Base-by-base conservation (phyloP, 2,329 filamentous ascomycete genomes). In the Penicillium sp. region DNA sequence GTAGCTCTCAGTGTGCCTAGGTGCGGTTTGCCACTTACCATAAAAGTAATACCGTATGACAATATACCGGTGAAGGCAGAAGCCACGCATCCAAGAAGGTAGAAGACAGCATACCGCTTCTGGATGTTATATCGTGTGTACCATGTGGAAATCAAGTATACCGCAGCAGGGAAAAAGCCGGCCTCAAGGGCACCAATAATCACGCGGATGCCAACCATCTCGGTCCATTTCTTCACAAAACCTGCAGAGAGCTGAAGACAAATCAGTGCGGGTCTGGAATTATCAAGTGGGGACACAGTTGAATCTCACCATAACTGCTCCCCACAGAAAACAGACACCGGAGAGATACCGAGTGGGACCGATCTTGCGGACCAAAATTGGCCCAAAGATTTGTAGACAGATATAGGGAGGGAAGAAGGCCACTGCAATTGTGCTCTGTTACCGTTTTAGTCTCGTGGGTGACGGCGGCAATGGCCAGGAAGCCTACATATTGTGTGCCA, bases 91-190 rank as follows among this genome's bases (percentile, higher is more conserved):
- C 55, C 53, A 14, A 59, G 39, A 3, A 61, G 31, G 31, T 59
- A 61, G 22, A 59, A 59, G 24, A 75, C 71, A 5, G 75, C 73
- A 64, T 77, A 77, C 27, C 77, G 72, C 63, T 73, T 71, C 39
- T 77, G 22, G 1, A 18, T 72, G 81, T 79, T 73, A 85, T 83
- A 88, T 73, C 86, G 77, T 0, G 86, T 87, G 22, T 50, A 50
- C 47, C 47, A 50, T 3, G 31, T 35, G 11, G 47, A 50, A 10
- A 50, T 35, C 24, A 50, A 33, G 19, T 50, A 50, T 3, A 50
- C 31, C 11, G 47, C n/a, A 6, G 27, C 47, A 6, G 61, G 61
- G 39, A 61, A 61, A 13, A 64, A 61, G 18, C 62, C 65, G 2
- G 66, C 69, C 52, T 79, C 77, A 16, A 79, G 59, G 13, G 78